Base-by-base conservation (phyloP, 1,139 yeast species). In the Hansenula anomala region DNA sequence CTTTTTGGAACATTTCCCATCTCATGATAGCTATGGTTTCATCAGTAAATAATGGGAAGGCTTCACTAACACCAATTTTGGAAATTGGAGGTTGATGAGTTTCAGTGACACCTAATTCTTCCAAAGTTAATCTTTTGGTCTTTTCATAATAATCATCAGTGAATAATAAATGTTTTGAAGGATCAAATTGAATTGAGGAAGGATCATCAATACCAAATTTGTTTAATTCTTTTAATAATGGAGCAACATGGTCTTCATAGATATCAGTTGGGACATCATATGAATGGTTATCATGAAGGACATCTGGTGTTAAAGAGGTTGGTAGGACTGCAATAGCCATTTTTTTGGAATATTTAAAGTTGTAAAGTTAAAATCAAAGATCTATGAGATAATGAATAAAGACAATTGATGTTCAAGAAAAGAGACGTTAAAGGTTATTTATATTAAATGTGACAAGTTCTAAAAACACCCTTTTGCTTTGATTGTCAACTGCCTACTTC, bases 1-100 rank as follows among this genome's bases (percentile, higher is more conserved):
- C 75, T 44, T 67, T 67, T 28, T 60, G 49, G 45, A 75, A 63
- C 24, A 72, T 54, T 52, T 75, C 80, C 43, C 65, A 67, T 56
- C 72, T 70, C 81, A 76, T 75, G 30, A 76, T 69, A 19, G 64
- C 65, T 37, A 75, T 61, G 1, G 81, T 81, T 46, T 75, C 80
- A 28, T 71, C 71, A 1, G 80, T 74, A 54, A 76, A 76, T 25
- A 76, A 60, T 4, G 78, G 78, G 56, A 76, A 76, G 1, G 81
- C 80, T 40, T 73, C 77, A 40, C 71, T 62, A 13, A 73, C 80
- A 10, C 78, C 80, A 51, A 73, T 64, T 4, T 65, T 66, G 23
- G 74, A 67, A 39, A 75, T 70, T 54, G 55, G 55, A 17, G 33
- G 26, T 36, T 48, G 53, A 28, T 49, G 52, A 24, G 39, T 33